Conservation (phyloP, 1,139 yeast genomes). For the Hyphopichia fennica region DNA sequence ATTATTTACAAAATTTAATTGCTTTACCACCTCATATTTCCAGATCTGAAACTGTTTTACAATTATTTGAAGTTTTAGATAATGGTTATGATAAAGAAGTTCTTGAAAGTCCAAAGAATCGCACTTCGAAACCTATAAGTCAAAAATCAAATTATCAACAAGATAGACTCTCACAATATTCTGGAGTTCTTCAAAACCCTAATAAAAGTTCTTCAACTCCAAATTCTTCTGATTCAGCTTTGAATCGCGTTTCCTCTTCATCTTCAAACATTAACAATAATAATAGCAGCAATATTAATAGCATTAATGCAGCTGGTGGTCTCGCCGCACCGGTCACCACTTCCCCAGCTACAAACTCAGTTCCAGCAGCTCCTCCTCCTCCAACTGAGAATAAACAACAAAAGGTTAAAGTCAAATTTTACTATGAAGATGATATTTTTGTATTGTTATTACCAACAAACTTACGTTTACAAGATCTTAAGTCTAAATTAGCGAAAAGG, state of each 20-base stretch:
- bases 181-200: constrained; percentile 22
- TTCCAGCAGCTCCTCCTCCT: constrained; percentile 7
- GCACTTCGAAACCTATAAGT: constrained; percentile 40
- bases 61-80: constrained; percentile 66
- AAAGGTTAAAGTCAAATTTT: constrained; percentile 75
- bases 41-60: constrained; percentile 64
- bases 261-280: constrained; percentile 11
- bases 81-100: constrained; percentile 59
- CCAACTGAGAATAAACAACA: constrained; percentile 12
- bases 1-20: constrained; percentile 73
- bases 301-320: constrained; percentile 4
- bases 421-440: constrained; percentile 85
- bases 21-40: constrained; percentile 78
- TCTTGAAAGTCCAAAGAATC: constrained; percentile 20
- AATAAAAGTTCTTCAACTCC: constrained; percentile 25
- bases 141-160: constrained; percentile 45
- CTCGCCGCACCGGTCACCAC: constrained; percentile 6
- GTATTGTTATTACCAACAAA: constrained; percentile 74
- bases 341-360: constrained; percentile 4
- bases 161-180: constrained; percentile 45
- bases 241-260: constrained; percentile 14
- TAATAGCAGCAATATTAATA: constrained; percentile 1
- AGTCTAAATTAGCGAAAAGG: constrained; percentile 64
- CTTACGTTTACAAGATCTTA: constrained; percentile 60
- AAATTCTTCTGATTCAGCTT: constrained; percentile 26